Conservation (phyloP, 768 basidiomycete species). For the Mycena polygramma region DNA sequence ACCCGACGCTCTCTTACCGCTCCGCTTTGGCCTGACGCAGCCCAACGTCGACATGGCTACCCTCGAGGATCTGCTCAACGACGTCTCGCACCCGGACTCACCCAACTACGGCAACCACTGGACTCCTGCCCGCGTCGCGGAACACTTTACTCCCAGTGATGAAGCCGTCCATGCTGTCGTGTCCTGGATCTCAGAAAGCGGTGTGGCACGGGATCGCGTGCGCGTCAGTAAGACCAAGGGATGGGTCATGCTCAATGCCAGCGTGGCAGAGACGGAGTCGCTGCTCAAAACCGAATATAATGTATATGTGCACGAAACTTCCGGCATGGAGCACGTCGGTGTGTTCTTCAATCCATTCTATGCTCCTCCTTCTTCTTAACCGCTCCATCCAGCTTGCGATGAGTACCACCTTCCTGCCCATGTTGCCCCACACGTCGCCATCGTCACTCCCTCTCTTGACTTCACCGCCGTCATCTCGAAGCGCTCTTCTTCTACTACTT, state of each 20-base stretch:
- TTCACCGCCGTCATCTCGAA: conserved; percentile 50
- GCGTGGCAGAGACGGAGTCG: conserved; percentile 55
- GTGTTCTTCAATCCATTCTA: conserved; percentile 28
- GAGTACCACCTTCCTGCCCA: conserved; percentile 52
- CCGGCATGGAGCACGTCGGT: conserved; percentile 56
- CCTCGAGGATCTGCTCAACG: conserved; percentile 60
- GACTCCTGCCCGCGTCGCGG: conserved; percentile 56
- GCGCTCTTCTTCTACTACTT: conserved; percentile 36
- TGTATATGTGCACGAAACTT: conserved; percentile 53
- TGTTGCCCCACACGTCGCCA: conserved; percentile 53
- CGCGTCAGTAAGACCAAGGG: conserved; percentile 54
- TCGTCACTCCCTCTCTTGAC: conserved; percentile 54
- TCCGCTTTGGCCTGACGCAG: conserved; percentile 64
- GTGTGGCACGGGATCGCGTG: conserved; percentile 54
- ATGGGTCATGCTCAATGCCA: conserved; percentile 55
- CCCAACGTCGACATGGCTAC: conserved; percentile 53
- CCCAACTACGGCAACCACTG: conserved; percentile 65
- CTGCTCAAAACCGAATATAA: conserved; percentile 60
- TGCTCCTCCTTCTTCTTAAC: neutral
- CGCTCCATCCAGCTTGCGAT: conserved; percentile 49
- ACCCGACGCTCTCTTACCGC: conserved; percentile 53
- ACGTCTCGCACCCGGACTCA: conserved; percentile 65
- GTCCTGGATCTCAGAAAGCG: conserved; percentile 58
- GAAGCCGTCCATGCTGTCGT: conserved; percentile 58
- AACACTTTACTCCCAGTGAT: conserved; percentile 59